Evolutionary conservation across 164 flowering plant genomes (phyloP).

Genomic region (Akebia trifoliata): DNA sequence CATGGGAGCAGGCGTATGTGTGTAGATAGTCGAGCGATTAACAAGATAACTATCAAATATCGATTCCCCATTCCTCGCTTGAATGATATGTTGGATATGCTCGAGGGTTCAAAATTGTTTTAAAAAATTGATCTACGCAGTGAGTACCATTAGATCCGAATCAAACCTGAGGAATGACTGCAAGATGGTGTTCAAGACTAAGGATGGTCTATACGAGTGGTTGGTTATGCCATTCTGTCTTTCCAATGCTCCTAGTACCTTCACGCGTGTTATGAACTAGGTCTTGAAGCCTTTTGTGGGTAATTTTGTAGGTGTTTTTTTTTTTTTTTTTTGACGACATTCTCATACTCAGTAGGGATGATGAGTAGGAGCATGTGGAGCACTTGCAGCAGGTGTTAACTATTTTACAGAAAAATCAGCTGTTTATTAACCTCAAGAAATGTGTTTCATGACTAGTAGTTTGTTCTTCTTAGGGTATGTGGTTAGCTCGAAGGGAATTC

Average conservation of each 20-base stretch:
- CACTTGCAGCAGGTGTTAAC: too few species aligned
- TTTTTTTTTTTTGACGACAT: too few species aligned
- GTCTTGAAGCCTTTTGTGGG: neutral
- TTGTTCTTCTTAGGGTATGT: constrained; percentile 9
- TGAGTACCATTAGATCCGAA: neutral
- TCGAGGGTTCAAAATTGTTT: neutral
- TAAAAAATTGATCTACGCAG: neutral
- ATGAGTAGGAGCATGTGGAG: too few species aligned
- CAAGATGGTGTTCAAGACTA: neutral
- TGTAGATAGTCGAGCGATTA: neutral
- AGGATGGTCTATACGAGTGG: neutral
- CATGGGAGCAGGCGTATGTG: neutral
- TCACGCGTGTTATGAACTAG: neutral
- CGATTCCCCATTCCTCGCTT: neutral
- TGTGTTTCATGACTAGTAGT: too few species aligned
- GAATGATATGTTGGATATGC: too few species aligned
- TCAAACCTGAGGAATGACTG: neutral
- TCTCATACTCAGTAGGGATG: too few species aligned
- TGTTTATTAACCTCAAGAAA: too few species aligned
- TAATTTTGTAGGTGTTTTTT: neutral
- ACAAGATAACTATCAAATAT: neutral
- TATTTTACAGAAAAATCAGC: too few species aligned
- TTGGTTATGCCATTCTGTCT: neutral
- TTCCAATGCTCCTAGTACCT: neutral
- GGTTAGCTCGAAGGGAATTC: constrained; percentile 2